Evolutionary conservation across 208 protist species (phyloP).

Genomic region (Leptomonas pyrrhocoris): DNA sequence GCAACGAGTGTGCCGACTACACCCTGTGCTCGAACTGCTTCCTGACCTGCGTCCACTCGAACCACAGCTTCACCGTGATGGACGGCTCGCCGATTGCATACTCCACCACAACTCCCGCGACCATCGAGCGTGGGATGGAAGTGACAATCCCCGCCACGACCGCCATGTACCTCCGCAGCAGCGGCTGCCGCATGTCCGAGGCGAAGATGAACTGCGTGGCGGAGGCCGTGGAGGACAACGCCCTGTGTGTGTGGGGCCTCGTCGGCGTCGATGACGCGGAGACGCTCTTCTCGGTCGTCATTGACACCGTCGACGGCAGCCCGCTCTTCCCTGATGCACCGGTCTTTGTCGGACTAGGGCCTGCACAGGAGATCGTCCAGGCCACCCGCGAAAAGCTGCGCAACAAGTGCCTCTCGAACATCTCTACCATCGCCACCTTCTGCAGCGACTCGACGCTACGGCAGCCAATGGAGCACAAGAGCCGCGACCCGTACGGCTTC

Average conservation of each 20-base stretch:
- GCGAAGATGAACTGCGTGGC: constrained; percentile 78
- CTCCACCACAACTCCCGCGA: constrained; percentile 51
- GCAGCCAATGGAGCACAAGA: constrained; percentile 53
- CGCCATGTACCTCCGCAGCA: constrained; percentile 81
- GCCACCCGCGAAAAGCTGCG: constrained; percentile 72
- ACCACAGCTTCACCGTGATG: constrained; percentile 90
- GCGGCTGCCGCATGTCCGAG: constrained; percentile 70
- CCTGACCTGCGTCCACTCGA: constrained; percentile 71
- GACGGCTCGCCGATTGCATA: constrained; percentile 57
- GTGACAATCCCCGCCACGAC: constrained; percentile 68
- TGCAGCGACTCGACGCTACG: constrained; percentile 82
- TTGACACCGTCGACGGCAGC: constrained; percentile 67
- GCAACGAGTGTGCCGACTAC: constrained; percentile 91
- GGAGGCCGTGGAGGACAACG: constrained; percentile 66
- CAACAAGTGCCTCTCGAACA: constrained; percentile 51
- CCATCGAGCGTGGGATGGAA: constrained; percentile 61
- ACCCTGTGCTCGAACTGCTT: constrained; percentile 85
- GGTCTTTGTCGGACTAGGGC: constrained; percentile 78
- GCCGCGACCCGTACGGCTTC: constrained; percentile 75
- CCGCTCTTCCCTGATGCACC: constrained; percentile 59
- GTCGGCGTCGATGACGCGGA: constrained; percentile 39
- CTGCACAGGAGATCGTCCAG: constrained; percentile 61
- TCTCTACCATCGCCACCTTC: constrained; percentile 42
- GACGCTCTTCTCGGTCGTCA: constrained; percentile 70
- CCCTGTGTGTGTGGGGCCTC: constrained; percentile 85